Evolutionary conservation across 1,284 basidiomycete genomes (phyloP).

Genomic region (Irpex rosettiformis): DNA sequence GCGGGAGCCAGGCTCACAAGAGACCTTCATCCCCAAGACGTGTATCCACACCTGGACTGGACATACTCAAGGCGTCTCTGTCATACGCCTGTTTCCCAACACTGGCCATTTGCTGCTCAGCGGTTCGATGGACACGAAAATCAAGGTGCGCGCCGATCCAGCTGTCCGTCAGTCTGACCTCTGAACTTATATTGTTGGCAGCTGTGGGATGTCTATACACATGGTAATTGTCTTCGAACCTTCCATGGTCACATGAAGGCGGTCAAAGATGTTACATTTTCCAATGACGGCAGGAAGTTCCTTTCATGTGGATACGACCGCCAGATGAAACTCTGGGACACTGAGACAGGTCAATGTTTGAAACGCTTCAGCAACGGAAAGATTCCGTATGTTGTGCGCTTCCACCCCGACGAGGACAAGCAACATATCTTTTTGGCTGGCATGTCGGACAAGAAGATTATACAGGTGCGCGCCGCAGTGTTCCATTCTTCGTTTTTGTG

Average conservation of each 20-base stretch:
- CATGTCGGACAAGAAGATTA: slow-evolving; percentile 99
- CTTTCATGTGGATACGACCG: slow-evolving; percentile 94
- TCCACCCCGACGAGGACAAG: slow-evolving; percentile 95
- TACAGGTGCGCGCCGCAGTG: slow-evolving; percentile 62
- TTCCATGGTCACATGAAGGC: slow-evolving; percentile 97
- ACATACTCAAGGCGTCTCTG: slow-evolving; percentile 96
- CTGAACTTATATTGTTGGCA: slow-evolving; percentile 29
- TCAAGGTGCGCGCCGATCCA: slow-evolving; percentile 67
- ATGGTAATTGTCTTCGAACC: slow-evolving; percentile 94
- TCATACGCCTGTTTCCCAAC: slow-evolving; percentile 87
- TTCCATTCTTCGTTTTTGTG: neutral
- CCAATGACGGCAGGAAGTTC: slow-evolving; percentile 89
- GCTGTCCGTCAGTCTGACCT: neutral
- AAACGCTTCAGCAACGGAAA: slow-evolving; percentile 97
- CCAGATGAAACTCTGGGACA: slow-evolving; percentile 99
- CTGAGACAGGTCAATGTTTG: slow-evolving; percentile 95
- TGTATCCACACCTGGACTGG: slow-evolving; percentile 99
- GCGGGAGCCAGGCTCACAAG: slow-evolving; percentile 80
- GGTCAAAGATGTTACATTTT: slow-evolving; percentile 94
- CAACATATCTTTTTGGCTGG: slow-evolving; percentile 96
- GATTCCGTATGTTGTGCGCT: slow-evolving; percentile 91
- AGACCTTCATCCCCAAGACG: slow-evolving; percentile 91
- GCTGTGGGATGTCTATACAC: slow-evolving; percentile 98
- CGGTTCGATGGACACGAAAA: slow-evolving; percentile 97
- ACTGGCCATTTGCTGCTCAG: slow-evolving; percentile 93